Evolutionary conservation across 73 alveolate species (phyloP).

Genomic region (Symbiodinium natans): DNA sequence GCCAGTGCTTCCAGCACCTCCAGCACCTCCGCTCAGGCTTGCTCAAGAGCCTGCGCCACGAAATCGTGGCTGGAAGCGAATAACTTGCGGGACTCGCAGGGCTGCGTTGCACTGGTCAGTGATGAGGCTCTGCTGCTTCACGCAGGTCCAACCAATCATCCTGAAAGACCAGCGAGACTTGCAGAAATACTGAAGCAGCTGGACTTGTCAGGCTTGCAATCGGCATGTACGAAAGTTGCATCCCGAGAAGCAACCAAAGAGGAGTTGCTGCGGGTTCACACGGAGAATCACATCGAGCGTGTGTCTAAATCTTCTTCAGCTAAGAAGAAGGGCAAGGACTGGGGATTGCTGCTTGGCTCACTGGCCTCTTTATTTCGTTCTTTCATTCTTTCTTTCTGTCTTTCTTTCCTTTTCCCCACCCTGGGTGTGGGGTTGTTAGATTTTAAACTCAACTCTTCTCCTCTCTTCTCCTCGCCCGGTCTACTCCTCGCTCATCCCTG

Average conservation of each 20-base stretch:
- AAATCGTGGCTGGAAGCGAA: slow-evolving; percentile 49
- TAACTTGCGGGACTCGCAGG: background rate
- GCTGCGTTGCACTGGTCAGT: slow-evolving; percentile 45
- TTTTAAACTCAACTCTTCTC: background rate
- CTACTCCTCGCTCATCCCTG: too few relatives aligned
- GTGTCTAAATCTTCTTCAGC: background rate
- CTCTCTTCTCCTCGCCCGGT: background rate
- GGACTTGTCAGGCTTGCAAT: slow-evolving; percentile 39
- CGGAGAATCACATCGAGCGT: slow-evolving; percentile 39
- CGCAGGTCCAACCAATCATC: slow-evolving; percentile 42
- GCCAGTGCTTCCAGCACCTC: too few relatives aligned
- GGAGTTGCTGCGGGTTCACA: slow-evolving; percentile 42
- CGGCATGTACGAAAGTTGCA: slow-evolving; percentile 13
- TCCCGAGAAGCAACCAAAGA: slow-evolving; percentile 51
- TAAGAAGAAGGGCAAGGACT: slow-evolving; percentile 25
- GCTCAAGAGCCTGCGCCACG: slow-evolving; percentile 39
- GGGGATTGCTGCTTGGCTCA: slow-evolving; percentile 26
- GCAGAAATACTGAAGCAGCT: slow-evolving; percentile 68
- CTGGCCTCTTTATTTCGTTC: too few relatives aligned
- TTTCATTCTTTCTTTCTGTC: too few relatives aligned
- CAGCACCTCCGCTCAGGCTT: slow-evolving; percentile 32
- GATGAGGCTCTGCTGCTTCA: slow-evolving; percentile 64
- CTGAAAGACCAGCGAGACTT: slow-evolving; percentile 60
- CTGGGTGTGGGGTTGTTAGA: background rate
- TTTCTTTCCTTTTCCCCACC: background rate